phyloP scores from a whole-genome alignment of 2,329 filamentous ascomycete genomes.

The Leptoxyphium fumago region DNA sequence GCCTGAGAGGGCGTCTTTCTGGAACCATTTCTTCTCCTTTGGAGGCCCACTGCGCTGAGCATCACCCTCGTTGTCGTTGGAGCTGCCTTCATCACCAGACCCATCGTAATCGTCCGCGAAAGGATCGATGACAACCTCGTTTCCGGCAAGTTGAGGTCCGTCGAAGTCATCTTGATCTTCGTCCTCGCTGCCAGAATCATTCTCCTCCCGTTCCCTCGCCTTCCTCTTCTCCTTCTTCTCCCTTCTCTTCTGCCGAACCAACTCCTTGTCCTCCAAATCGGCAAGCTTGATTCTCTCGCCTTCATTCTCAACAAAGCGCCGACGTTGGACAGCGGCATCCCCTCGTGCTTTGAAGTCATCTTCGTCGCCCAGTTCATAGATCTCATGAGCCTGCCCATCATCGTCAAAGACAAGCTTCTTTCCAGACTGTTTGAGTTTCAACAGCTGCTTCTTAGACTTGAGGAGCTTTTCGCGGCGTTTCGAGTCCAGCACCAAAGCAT shows the following conservation, averaged over 20 bases:
- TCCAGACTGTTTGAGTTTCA: slow-evolving; percentile 77
- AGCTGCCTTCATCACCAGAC: slow-evolving; percentile 13
- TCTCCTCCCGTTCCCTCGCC: slow-evolving; percentile 44
- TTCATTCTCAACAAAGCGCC: slow-evolving; percentile 65
- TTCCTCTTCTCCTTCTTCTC: slow-evolving; percentile 65
- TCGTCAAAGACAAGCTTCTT: slow-evolving; percentile 85
- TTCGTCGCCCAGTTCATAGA: slow-evolving; percentile 83
- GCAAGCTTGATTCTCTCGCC: slow-evolving; percentile 54
- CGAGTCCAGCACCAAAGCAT: slow-evolving; percentile 74
- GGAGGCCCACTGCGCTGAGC: slow-evolving; percentile 30
- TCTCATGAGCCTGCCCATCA: slow-evolving; percentile 66
- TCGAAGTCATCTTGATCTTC: slow-evolving; percentile 12
- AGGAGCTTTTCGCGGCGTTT: slow-evolving; percentile 93
- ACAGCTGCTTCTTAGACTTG: slow-evolving; percentile 80
- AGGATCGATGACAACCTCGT: slow-evolving; percentile 21
- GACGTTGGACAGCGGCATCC: slow-evolving; percentile 58
- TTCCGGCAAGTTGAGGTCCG: slow-evolving; percentile 6
- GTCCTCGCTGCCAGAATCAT: slow-evolving; percentile 10
- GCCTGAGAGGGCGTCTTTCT: slow-evolving; percentile 44
- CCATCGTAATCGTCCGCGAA: slow-evolving; percentile 22
- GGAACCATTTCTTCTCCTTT: slow-evolving; percentile 65
- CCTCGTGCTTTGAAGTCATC: slow-evolving; percentile 64
- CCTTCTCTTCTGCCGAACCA: slow-evolving; percentile 61
- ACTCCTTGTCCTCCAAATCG: slow-evolving; percentile 69
- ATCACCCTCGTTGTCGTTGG: slow-evolving; percentile 12